phyloP scores from a whole-genome alignment of 1,284 basidiomycete genomes.

The Sporisorium exsertum region DNA sequence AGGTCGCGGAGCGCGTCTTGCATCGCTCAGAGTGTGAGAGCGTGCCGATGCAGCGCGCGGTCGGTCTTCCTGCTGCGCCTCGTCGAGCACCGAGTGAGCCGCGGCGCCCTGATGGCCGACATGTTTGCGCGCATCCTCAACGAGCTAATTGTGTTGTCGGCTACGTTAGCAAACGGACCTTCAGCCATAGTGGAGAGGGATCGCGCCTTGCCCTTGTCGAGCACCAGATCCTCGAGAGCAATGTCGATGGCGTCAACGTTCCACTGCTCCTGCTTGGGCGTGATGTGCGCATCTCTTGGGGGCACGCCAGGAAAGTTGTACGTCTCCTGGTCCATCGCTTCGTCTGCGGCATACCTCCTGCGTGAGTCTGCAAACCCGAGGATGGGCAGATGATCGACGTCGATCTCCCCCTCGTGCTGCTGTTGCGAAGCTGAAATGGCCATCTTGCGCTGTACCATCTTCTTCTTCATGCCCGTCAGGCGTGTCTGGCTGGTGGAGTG shows the following conservation, averaged over 20 bases:
- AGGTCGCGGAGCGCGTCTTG: conserved; percentile 3
- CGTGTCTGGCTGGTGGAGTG: conserved; percentile 13
- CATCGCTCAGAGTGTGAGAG: conserved; percentile 17
- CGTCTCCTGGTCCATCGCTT: no score
- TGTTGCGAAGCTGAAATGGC: background rate
- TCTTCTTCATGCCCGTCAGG: conserved; percentile 48
- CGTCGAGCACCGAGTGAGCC: no score
- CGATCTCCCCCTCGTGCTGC: conserved; percentile 9
- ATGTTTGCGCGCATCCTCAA: no score
- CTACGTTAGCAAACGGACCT: no score
- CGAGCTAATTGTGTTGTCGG: no score
- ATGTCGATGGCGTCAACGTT: conserved; percentile 46
- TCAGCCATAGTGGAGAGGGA: no score
- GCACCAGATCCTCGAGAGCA: conserved; percentile 38
- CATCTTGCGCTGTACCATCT: conserved; percentile 28
- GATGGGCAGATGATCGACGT: conserved; percentile 28
- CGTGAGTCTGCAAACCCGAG: no score
- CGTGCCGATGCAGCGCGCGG: background rate
- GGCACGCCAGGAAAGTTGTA: no score
- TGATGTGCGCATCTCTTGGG: no score
- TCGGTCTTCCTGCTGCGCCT: conserved; percentile 25
- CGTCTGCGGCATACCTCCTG: no score
- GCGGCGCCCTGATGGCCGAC: no score
- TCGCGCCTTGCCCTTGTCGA: no score
- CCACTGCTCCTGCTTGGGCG: conserved; percentile 37